These are phyloP conservation scores for Cyclaneusma minus DNA, from an alignment of 2,329 filamentous ascomycete genomes.

Conservation along the genomic window DNA sequence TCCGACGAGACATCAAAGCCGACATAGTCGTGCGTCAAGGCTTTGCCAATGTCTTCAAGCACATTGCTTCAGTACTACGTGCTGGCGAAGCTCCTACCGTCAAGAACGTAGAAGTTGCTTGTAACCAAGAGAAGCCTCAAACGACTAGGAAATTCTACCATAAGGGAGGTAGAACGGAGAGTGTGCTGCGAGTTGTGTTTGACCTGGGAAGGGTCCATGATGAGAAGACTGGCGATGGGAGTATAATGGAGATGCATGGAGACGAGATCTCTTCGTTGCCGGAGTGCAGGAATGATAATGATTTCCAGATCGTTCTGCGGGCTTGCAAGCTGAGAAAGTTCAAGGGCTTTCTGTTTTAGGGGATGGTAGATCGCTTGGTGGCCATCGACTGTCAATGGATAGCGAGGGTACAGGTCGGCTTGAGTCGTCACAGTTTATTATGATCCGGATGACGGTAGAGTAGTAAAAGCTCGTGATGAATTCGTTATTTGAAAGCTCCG, in stretches of 20 bases:
- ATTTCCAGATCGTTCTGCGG: conserved; percentile 19
- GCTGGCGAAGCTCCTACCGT: conserved; percentile 4
- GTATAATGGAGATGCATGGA: conserved; percentile 8
- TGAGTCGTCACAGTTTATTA: too few relatives aligned
- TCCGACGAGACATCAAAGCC: conserved; percentile 16
- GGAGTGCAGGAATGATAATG: conserved; percentile 21
- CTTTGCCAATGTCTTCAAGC: conserved; percentile 19
- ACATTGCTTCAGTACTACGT: conserved; percentile 13
- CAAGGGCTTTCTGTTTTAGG: too few relatives aligned
- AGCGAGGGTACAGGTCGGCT: too few relatives aligned
- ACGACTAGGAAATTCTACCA: conserved; percentile 17
- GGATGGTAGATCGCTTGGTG: too few relatives aligned
- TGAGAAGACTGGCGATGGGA: conserved; percentile 15
- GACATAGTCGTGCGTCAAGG: conserved; percentile 20
- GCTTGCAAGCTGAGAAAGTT: too few relatives aligned
- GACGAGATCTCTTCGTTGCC: conserved; percentile 11
- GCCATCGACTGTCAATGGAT: too few relatives aligned
- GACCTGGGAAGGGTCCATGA: conserved; percentile 14
- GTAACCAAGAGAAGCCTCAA: conserved; percentile 10
- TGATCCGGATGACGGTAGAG: too few relatives aligned
- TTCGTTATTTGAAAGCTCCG: too few relatives aligned
- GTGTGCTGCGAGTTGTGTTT: conserved; percentile 15
- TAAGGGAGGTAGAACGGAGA: conserved; percentile 16
- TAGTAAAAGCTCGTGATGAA: too few relatives aligned
- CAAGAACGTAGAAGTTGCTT: conserved; percentile 4